Conservation (phyloP, 768 basidiomycete genomes). For the Pleurotus djamor region DNA sequence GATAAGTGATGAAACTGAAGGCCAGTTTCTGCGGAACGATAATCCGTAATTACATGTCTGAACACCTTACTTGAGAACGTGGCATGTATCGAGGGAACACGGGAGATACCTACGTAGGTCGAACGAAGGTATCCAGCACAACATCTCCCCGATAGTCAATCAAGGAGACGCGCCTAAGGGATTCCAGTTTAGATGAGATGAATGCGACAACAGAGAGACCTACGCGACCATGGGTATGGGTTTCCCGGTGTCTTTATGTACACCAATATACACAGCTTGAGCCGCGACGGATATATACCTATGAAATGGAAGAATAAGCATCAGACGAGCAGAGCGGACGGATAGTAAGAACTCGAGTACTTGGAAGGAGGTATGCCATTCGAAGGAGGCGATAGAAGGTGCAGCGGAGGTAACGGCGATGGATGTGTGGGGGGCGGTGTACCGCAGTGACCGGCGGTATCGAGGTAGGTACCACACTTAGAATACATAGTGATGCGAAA, state of each 20-base stretch:
- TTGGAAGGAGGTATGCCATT: neutral
- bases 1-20: slow-evolving; percentile 35
- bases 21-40: slow-evolving; percentile 44
- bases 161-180: slow-evolving; percentile 45
- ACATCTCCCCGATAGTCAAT: slow-evolving; percentile 44
- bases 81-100: neutral
- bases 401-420: neutral
- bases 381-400: neutral
- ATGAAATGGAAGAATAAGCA: neutral
- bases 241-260: slow-evolving; percentile 18
- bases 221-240: slow-evolving; percentile 53
- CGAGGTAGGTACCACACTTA: neutral
- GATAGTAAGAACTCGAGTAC: neutral
- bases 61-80: neutral
- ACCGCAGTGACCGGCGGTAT: neutral
- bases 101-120: slow-evolving; percentile 42
- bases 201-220: slow-evolving; percentile 16
- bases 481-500: neutral
- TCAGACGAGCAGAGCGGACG: neutral
- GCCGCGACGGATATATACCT: slow-evolving; percentile 48
- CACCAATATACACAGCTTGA: slow-evolving; percentile 37
- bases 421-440: neutral
- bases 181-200: slow-evolving; percentile 4
- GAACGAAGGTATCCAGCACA: slow-evolving; percentile 49
- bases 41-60: slow-evolving; percentile 43